Evolutionary conservation across 345 rosid genomes (phyloP).

Genomic region (Anastatica hierochuntica): DNA sequence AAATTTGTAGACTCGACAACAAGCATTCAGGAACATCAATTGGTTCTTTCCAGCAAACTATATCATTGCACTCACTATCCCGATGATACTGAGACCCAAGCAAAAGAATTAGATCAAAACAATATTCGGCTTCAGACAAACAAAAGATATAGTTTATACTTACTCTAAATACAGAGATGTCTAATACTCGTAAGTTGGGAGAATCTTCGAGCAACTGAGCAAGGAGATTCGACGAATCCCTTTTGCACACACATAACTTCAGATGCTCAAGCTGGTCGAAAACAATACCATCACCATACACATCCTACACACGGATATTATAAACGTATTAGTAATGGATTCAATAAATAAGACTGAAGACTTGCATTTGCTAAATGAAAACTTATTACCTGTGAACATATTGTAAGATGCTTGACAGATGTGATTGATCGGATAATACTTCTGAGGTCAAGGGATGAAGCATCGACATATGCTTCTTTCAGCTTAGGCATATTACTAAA

Average conservation of each 20-base stretch:
- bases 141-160: no score
- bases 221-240: background rate
- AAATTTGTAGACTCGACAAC: slow-evolving; percentile 5
- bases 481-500: background rate
- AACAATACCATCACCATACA: background rate
- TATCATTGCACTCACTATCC: rapidly evolving
- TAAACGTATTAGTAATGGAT: no score
- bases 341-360: background rate
- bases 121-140: background rate
- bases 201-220: background rate
- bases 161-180: no score
- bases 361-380: no score
- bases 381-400: background rate
- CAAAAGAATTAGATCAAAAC: background rate
- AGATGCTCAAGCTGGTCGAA: background rate
- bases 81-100: background rate
- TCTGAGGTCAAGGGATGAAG: rapidly evolving
- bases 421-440: background rate
- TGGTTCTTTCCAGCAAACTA: background rate
- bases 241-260: background rate
- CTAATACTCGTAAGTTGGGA: background rate
- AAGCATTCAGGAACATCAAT: background rate
- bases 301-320: background rate
- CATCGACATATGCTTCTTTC: background rate
- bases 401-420: background rate